These are phyloP conservation scores for Fusarium sp. DNA, from an alignment of 2,329 filamentous ascomycete genomes.

Conservation along the genomic window DNA sequence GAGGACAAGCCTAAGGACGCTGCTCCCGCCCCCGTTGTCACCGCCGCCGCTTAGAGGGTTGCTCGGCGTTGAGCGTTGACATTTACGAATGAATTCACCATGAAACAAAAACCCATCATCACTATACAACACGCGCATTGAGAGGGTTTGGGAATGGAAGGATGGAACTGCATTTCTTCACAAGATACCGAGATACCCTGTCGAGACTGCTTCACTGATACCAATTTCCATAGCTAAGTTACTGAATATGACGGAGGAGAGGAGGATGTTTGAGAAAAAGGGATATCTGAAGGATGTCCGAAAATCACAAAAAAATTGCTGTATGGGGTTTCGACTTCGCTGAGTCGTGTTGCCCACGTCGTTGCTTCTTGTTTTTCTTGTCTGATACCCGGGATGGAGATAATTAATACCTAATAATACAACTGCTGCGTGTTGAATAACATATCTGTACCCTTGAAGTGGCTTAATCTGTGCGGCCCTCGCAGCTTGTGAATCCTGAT, in stretches of 20 bases:
- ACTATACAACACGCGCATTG: slow-evolving; percentile 51
- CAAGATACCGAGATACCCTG: slow-evolving; percentile 67
- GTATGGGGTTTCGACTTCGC: slow-evolving; percentile 33
- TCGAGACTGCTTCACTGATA: slow-evolving; percentile 63
- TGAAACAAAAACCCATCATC: slow-evolving; percentile 42
- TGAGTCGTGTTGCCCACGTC: slow-evolving; percentile 37
- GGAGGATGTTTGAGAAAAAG: slow-evolving; percentile 36
- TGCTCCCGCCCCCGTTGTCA: slow-evolving; percentile 60
- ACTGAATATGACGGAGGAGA: slow-evolving; percentile 38
- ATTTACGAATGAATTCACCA: slow-evolving; percentile 43
- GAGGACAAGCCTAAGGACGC: slow-evolving; percentile 58
- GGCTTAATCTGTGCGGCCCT: neutral
- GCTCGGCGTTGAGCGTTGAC: slow-evolving; percentile 43
- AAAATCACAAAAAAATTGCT: slow-evolving; percentile 38
- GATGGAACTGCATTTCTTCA: slow-evolving; percentile 67
- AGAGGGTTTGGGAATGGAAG: slow-evolving; percentile 61
- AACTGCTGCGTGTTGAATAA: slow-evolving; percentile 53
- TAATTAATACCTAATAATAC: slow-evolving; percentile 61
- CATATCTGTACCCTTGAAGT: neutral
- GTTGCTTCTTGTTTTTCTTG: slow-evolving; percentile 50
- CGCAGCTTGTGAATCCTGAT: too few species aligned
- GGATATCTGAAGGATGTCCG: slow-evolving; percentile 28
- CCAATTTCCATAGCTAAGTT: slow-evolving; percentile 53
- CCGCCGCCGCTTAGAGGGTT: slow-evolving; percentile 63
- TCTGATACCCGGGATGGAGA: slow-evolving; percentile 58